phyloP scores from a whole-genome alignment of 2,329 filamentous ascomycete genomes.

The Huntiella moniliformis region DNA sequence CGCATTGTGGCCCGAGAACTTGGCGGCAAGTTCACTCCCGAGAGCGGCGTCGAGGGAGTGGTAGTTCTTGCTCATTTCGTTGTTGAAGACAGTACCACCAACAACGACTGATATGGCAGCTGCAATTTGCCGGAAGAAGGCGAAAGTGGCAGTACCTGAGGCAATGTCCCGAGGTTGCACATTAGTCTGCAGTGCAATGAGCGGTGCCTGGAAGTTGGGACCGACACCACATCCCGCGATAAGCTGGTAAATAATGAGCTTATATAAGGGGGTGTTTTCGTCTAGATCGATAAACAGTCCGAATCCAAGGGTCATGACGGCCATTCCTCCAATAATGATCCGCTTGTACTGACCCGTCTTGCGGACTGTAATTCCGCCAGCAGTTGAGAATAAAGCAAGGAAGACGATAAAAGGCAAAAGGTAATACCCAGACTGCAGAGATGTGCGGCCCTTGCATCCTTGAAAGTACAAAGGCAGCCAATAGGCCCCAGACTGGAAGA shows the following conservation, averaged over 20 bases:
- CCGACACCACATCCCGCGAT: slow-evolving; percentile 46
- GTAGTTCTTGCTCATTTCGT: slow-evolving; percentile 43
- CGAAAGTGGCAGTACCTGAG: slow-evolving; percentile 47
- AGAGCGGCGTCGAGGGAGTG: slow-evolving; percentile 29
- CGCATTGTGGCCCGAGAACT: slow-evolving; percentile 39
- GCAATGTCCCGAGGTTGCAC: slow-evolving; percentile 45
- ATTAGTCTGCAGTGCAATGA: slow-evolving; percentile 48
- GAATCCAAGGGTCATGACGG: slow-evolving; percentile 43
- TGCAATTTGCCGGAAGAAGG: slow-evolving; percentile 49
- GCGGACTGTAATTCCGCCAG: slow-evolving; percentile 36
- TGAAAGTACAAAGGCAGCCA: slow-evolving; percentile 79
- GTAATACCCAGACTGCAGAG: slow-evolving; percentile 57
- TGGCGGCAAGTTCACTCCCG: slow-evolving; percentile 27
- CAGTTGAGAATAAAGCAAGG: slow-evolving; percentile 42
- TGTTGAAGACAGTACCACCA: slow-evolving; percentile 64
- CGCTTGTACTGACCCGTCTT: slow-evolving; percentile 47
- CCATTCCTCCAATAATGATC: slow-evolving; percentile 39
- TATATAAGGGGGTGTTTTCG: slow-evolving; percentile 32
- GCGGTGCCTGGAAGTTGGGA: slow-evolving; percentile 49
- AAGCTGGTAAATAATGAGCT: slow-evolving; percentile 42
- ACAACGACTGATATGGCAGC: slow-evolving; percentile 51
- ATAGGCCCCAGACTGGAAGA: slow-evolving; percentile 62
- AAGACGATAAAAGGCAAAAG: slow-evolving; percentile 51
- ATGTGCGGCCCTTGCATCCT: slow-evolving; percentile 46
- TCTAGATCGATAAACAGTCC: slow-evolving; percentile 46